Base-by-base conservation (phyloP, 352 stramenopile species). In the Phytophthora nicotianae region DNA sequence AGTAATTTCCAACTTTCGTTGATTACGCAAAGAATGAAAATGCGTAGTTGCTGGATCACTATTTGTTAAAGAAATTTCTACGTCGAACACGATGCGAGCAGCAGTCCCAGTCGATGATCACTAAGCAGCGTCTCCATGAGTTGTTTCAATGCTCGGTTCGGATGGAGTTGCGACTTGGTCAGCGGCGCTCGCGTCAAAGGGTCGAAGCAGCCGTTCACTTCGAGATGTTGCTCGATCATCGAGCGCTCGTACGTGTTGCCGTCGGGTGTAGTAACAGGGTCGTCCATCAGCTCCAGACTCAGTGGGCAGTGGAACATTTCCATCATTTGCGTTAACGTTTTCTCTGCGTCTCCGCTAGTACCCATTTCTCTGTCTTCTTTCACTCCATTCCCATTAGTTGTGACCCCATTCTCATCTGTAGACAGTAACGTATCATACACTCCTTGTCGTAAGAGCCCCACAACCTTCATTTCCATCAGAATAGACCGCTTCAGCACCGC, bases 251-350 rank as follows among this genome's bases (percentile, higher is more conserved):
- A 92, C 40, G 83, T 87, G 58, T 88, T 81, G n/a, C 83, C 83
- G 16, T 83, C 83, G 3, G 83, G 80, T 3, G 81, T 89, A 40
- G 84, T 89, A 3, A 92, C 83, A 1, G 83, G 83, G 46, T 92
- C 80, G 29, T 88, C 69, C 83, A 92, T 92, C n/a, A 86, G 41
- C 54, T 92, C 83, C 21, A 92, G 70, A 41, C 83, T 92, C 61
- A 92, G 37, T 10, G 83, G 83, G 29, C 83, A 92, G 33, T 83
- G 77, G 48, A 89, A 90, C 5, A 88, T 42, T 14, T 91, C 83
- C 64, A 91, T 77, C 64, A 91, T 84, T 48, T 90, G 79, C 52
- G 77, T 75, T 3, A 91, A 65, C 4, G 70, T 81, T 48, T 80
- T 80, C 19, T 82, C 72, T 5, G 61, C 65, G 2, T 65, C 58